Evolutionary conservation across 2,329 filamentous ascomycete genomes (phyloP), one percentile per base, ranked within the genome.

Genomic region (Phaeosphaeriaceae sp.): DNA sequence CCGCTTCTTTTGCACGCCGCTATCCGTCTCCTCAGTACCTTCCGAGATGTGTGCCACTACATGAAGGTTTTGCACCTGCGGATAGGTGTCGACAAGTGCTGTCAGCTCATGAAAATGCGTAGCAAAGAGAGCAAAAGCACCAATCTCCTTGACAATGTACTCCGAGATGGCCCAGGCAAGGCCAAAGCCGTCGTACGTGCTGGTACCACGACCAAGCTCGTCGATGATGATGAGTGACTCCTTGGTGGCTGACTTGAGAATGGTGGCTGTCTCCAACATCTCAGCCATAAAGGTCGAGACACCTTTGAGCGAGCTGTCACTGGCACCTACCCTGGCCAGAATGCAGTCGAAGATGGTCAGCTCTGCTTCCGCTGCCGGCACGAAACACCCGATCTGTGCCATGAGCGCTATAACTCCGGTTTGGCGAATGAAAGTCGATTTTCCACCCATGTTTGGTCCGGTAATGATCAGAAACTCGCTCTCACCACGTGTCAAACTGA

Each of bases 281-380:
- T 99, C 95, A 1, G 95, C 95, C 96, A 99, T 99, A 78, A 99
- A 99, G 0, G 95, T 99, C 3, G 92, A 97, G 1, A 99, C 95
- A 36, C 95, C 95, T 80, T 98, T 98, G 62, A 99, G 89, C 78
- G 98, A 95, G 7, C 92, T 96, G 79, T 99, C 96, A 68, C 91
- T 95, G 7, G 95, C 96, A 44, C 96, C 95, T 0, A 99, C 95
- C 68, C 95, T 91, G 0, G 96, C 95, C 41, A 99, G 89, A 61
- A 99, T 97, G 62, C 92, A 95, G 80, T 99, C 95, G 76, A 97
- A 99, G 57, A 99, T 93, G 17, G 92, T 96, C 46, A 99, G 81
- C 77, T 98, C 93, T 15, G 96, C 95, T 74, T 92, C 89, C 2
- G 89, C 83, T 71, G 93, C 97, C 1, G 95, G 95, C 0, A 99